Percentiles rank a stretch among this genome's conserved stretches.
These are phyloP conservation scores for Geotrichum carabidarum DNA, from an alignment of 1,139 yeast species.

Conservation along the genomic window DNA sequence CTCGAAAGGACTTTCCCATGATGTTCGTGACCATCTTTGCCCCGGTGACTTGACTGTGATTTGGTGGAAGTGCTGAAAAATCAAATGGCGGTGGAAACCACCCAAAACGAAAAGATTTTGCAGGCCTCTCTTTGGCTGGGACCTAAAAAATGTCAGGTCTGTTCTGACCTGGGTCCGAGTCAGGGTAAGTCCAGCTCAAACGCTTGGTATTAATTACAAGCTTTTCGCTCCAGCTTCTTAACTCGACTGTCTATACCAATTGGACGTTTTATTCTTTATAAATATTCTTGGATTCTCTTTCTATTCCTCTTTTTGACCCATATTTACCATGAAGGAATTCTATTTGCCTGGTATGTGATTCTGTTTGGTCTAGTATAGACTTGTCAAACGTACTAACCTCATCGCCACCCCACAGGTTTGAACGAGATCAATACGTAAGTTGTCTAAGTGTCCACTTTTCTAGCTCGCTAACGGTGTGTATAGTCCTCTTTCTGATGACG, in stretches of 20 bases:
- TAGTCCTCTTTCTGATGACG: conserved; percentile 67
- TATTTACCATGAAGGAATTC: conserved; percentile 13
- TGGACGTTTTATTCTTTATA: neutral
- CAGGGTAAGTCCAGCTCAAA: too few relatives aligned
- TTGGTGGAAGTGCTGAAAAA: neutral
- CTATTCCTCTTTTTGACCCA: too few relatives aligned
- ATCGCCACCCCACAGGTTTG: conserved; percentile 26
- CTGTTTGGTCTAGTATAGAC: neutral
- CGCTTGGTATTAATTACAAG: too few relatives aligned
- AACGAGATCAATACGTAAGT: conserved; percentile 36
- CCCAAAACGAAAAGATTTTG: neutral
- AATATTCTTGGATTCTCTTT: too few relatives aligned
- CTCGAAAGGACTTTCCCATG: conserved; percentile 42
- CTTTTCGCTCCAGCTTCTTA: too few relatives aligned
- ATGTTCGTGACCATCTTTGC: conserved; percentile 37
- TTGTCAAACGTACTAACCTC: neutral
- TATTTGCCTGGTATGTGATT: conserved; percentile 19
- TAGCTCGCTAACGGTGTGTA: conserved; percentile 30
- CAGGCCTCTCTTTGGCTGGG: neutral
- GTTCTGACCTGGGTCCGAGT: too few relatives aligned
- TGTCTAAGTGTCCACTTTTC: neutral
- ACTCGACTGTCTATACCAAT: too few relatives aligned
- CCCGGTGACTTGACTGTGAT: neutral
- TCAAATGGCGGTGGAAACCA: neutral
- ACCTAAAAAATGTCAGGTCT: neutral